Evolutionary conservation across 352 stramenopile species (phyloP).

Genomic region (Phytophthora megakarya): DNA sequence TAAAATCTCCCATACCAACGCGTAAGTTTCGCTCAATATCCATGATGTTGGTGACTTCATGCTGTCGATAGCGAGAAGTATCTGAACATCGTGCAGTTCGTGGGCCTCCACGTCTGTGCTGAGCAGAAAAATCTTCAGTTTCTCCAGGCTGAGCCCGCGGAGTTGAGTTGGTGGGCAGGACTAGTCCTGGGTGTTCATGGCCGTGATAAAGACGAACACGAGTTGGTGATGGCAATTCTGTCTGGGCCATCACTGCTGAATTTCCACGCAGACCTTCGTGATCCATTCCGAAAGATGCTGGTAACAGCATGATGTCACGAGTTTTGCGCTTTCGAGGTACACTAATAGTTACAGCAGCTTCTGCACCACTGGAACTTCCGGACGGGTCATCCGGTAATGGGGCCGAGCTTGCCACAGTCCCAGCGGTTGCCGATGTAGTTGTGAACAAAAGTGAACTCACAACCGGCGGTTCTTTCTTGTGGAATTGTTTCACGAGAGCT

Average conservation of each 20-base stretch:
- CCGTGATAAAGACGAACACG: constrained; percentile 35
- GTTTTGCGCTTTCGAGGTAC: constrained; percentile 48
- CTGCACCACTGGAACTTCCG: neutral
- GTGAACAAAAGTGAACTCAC: constrained; percentile 33
- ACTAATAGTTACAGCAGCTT: constrained; percentile 5
- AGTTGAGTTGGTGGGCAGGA: constrained; percentile 3
- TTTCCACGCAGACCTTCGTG: constrained; percentile 50
- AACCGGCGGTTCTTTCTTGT: constrained; percentile 57
- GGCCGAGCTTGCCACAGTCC: constrained; percentile 26
- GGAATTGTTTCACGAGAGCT: constrained; percentile 81
- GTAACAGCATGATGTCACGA: constrained; percentile 67
- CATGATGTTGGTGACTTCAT: constrained; percentile 85
- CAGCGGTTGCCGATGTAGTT: constrained; percentile 24
- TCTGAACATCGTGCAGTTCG: constrained; percentile 18
- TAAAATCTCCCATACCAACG: constrained; percentile 83
- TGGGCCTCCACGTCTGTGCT: no score
- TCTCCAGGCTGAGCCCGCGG: constrained; percentile 6
- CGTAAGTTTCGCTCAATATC: constrained; percentile 79
- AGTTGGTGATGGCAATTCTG: constrained; percentile 60
- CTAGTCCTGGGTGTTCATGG: constrained; percentile 27
- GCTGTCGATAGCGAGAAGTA: constrained; percentile 60
- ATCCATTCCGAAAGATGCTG: constrained; percentile 63
- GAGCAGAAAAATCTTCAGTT: neutral
- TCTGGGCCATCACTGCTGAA: constrained; percentile 36
- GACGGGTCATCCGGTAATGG: constrained; percentile 15